Evolutionary conservation across 2,329 filamentous ascomycete species (phyloP), one percentile per base, ranked within the genome.

Genomic region (Pseudocercospora crystallina): DNA sequence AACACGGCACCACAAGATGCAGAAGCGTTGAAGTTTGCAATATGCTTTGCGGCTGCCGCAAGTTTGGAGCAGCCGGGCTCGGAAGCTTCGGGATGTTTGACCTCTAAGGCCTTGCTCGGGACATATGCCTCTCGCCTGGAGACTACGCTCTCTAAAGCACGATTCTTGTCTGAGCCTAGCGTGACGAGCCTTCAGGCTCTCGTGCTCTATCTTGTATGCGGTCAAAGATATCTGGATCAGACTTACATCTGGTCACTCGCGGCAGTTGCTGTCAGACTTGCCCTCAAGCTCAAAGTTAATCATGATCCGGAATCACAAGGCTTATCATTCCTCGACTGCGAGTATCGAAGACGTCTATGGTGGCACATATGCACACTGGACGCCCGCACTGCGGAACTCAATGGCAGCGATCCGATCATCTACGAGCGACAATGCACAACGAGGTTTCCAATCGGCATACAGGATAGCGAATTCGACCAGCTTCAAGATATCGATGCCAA

Each of bases 301-400:
- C 47, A 43, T 15, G 57, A 60, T n/a, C 54, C 57, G 8, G 57
- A 56, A n/a, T 45, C 33, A 9, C 53, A 56, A 49, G 52, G 40
- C 8, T 31, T 55, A 2, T 40, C 51, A 14, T 53, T 54, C 30
- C 36, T 51, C 13, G 57, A 60, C 30, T 51, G 42, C 33, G 55
- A 60, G 30, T 56, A 58, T 39, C 37, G 55, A n/a, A 51, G 57
- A 11, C 47, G 57, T 10, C 45, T 60, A 7, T 60, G 57, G 57
- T 60, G 57, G 57, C 57, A 60, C 38, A 60, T 60, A 10, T 60
- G 57, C 29, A 51, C 57, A 9, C 37, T 60, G 2, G 57, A 60
- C 39, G 53, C 57, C 8, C 48, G 42, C n/a, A 49, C 52, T 7
- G 57, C 57, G 1, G 57, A 60, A 30, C 34, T 51, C 20, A 56